These are phyloP conservation scores for Gamsiella multidivaricata DNA, from an alignment of 192 early-diverging fungal species.

Conservation along the genomic window DNA sequence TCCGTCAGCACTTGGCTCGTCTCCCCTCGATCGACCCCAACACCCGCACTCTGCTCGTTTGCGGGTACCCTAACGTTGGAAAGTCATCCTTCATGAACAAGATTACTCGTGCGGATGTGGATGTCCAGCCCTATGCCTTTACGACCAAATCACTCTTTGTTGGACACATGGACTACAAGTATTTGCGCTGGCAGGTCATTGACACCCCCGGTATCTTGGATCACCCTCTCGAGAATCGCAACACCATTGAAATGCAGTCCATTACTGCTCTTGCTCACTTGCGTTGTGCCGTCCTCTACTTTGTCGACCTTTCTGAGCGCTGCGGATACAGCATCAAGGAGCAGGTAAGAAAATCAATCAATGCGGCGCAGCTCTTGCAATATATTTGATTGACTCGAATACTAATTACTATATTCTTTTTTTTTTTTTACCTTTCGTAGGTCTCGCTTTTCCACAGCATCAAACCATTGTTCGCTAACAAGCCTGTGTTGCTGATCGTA, in stretches of 20 bases:
- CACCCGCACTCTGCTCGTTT: slow-evolving; percentile 98
- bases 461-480: slow-evolving; percentile 98
- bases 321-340: slow-evolving; percentile 97
- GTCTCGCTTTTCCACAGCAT: slow-evolving; percentile 79
- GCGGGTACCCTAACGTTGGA: slow-evolving; percentile 99
- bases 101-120: slow-evolving; percentile 98
- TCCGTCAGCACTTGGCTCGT: slow-evolving; percentile 98
- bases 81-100: slow-evolving; percentile 99
- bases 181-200: slow-evolving; percentile 99
- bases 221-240: slow-evolving; percentile 98
- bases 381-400: too few relatives aligned
- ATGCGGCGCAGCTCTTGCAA: too few relatives aligned
- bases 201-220: slow-evolving; percentile 99
- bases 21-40: slow-evolving; percentile 99
- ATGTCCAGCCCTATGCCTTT: slow-evolving; percentile 99
- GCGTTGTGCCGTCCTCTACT: slow-evolving; percentile 95
- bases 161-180: slow-evolving; percentile 99
- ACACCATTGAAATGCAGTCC: slow-evolving; percentile 99
- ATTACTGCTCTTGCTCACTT: slow-evolving; percentile 99
- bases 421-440: slow-evolving; percentile 6
- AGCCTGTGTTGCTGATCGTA: slow-evolving; percentile 93
- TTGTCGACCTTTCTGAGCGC: slow-evolving; percentile 97
- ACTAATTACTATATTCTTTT: slow-evolving; percentile 7
- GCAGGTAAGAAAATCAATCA: slow-evolving; percentile 72
- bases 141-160: slow-evolving; percentile 99